phyloP scores from a whole-genome alignment of 1,284 basidiomycete species.

The Ganoderma lingzhi region DNA sequence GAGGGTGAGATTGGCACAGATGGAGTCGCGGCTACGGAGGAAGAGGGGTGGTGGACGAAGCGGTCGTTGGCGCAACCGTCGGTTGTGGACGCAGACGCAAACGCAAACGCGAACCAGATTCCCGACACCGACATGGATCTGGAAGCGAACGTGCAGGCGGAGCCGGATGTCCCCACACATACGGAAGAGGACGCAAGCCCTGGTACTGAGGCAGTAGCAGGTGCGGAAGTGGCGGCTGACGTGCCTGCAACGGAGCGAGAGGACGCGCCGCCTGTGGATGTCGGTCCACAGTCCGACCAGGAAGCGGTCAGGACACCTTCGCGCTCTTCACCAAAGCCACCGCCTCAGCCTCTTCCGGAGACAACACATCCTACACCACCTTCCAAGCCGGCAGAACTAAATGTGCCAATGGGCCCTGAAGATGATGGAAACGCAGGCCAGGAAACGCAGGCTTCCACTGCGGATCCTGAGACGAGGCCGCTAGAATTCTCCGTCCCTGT shows the following conservation, averaged over 20 bases:
- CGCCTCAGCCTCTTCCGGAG: background rate
- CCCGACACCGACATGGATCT: background rate
- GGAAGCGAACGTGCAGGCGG: background rate
- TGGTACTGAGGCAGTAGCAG: background rate
- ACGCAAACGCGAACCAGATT: background rate
- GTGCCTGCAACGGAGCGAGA: background rate
- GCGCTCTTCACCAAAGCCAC: background rate
- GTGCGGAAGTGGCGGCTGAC: background rate
- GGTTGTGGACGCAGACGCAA: background rate
- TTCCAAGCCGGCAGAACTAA: background rate
- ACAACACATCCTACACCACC: too few relatives aligned
- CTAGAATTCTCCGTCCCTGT: background rate
- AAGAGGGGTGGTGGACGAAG: background rate
- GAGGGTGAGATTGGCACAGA: background rate
- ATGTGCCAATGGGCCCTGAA: background rate
- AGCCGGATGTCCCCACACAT: background rate
- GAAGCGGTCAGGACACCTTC: background rate
- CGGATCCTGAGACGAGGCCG: background rate
- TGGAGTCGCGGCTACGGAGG: background rate
- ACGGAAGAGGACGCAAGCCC: background rate
- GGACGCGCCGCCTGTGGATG: background rate
- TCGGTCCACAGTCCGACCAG: background rate
- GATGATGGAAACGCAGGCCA: background rate
- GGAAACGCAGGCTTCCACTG: background rate
- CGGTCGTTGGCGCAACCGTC: background rate